These are phyloP conservation scores for Mycosphaerella arachidis DNA, from an alignment of 2,329 filamentous ascomycete species.

Conservation along the genomic window DNA sequence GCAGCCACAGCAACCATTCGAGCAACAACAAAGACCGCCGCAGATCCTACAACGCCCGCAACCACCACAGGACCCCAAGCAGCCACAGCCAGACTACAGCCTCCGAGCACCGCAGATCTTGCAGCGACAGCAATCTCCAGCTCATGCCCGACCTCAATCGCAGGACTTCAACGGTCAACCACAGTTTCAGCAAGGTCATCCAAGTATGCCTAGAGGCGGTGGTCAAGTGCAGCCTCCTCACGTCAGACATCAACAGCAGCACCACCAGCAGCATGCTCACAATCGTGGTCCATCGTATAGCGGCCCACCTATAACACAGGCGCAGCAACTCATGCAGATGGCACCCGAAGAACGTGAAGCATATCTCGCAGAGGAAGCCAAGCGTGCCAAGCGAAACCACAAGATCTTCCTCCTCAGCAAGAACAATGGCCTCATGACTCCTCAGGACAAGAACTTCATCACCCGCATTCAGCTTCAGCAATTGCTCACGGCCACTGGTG, in stretches of 20 bases:
- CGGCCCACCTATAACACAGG: slow-evolving; percentile 57
- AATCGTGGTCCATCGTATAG: slow-evolving; percentile 47
- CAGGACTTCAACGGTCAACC: slow-evolving; percentile 26
- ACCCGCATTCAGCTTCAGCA: slow-evolving; percentile 97
- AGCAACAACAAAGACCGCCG: slow-evolving; percentile 34
- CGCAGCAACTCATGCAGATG: slow-evolving; percentile 69
- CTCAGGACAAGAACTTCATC: slow-evolving; percentile 99
- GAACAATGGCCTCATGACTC: slow-evolving; percentile 97
- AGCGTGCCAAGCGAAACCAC: slow-evolving; percentile 93
- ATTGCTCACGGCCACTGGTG: slow-evolving; percentile 85
- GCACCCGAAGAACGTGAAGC: slow-evolving; percentile 79
- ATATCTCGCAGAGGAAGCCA: slow-evolving; percentile 85
- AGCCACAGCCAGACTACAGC: slow-evolving; percentile 39
- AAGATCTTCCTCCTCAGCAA: slow-evolving; percentile 92
- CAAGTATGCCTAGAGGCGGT: slow-evolving; percentile 18
- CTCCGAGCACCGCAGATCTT: slow-evolving; percentile 38
- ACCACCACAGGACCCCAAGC: slow-evolving; percentile 32
- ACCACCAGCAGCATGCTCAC: slow-evolving; percentile 26
- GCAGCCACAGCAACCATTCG: slow-evolving; percentile 26
- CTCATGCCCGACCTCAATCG: slow-evolving; percentile 19
- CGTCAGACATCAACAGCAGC: slow-evolving; percentile 17
- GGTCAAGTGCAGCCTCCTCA: slow-evolving; percentile 26
- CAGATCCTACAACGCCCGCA: slow-evolving; percentile 50
- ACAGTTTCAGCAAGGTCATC: slow-evolving; percentile 25
- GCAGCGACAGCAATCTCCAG: slow-evolving; percentile 32